Percentiles rank a stretch among this genome's conserved stretches.
These are phyloP conservation scores for Ophiocordyceps polyrhachis-furcata DNA, from an alignment of 2,329 filamentous ascomycete species.

Conservation along the genomic window DNA sequence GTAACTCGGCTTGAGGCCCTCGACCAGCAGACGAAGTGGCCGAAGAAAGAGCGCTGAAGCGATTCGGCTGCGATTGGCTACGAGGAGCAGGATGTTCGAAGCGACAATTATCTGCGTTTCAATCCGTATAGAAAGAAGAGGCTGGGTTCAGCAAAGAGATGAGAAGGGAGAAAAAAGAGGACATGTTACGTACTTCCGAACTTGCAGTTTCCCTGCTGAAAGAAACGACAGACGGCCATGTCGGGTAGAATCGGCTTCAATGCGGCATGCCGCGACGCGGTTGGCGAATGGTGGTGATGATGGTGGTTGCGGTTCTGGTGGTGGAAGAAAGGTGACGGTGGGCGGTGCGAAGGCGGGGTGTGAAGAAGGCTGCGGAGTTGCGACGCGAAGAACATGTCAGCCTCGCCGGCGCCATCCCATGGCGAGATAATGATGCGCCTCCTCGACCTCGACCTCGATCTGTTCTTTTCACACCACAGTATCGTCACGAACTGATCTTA, in stretches of 20 bases:
- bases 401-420: background rate
- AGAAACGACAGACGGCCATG: constrained; percentile 29
- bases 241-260: constrained; percentile 2
- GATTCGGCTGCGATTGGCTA: constrained; percentile 24
- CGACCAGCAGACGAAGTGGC: constrained; percentile 9
- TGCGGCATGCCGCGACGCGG: background rate
- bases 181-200: constrained; percentile 33
- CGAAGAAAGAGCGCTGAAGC: constrained; percentile 34
- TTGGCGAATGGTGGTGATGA: too few relatives aligned
- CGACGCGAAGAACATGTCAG: constrained; percentile 4
- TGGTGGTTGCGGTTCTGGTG: background rate
- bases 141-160: background rate
- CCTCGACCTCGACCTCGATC: too few relatives aligned
- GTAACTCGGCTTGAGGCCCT: constrained; percentile 5
- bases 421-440: too few relatives aligned
- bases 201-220: constrained; percentile 30
- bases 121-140: background rate
- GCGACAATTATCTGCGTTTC: constrained; percentile 27
- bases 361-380: constrained; percentile 1
- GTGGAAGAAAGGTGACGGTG: constrained; percentile 1
- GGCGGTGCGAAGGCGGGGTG: constrained; percentile 1
- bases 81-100: constrained; percentile 29
- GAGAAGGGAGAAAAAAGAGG: background rate
- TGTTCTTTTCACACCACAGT: too few relatives aligned
- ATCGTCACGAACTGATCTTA: too few relatives aligned